Conservation (phyloP, 176 grass and related monocot genomes). For the Eleusine coracana region DNA sequence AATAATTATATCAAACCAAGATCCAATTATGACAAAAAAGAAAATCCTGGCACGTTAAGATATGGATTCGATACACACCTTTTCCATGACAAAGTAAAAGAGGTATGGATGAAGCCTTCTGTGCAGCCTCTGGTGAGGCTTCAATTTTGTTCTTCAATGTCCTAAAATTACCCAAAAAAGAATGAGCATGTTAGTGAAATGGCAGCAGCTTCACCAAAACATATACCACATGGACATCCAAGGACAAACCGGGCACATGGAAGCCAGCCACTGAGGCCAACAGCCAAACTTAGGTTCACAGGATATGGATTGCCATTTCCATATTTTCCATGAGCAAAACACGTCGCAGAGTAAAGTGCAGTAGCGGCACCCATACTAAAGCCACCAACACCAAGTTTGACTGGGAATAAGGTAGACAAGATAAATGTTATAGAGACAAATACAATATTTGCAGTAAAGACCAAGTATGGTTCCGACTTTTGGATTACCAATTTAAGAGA, state of each 20-base stretch:
- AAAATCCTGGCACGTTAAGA: not conserved
- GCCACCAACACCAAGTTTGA: slow-evolving; percentile 91
- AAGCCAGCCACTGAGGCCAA: slow-evolving; percentile 98
- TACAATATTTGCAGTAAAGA: not conserved
- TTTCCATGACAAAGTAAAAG: slow-evolving; percentile 97
- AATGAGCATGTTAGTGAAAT: slow-evolving; percentile 10
- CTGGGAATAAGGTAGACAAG: slow-evolving; percentile 47
- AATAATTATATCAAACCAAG: slow-evolving; percentile 1
- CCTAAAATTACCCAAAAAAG: slow-evolving; percentile 43
- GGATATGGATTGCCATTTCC: slow-evolving; percentile 89
- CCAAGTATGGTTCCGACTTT: not conserved
- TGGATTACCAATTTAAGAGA: not conserved
- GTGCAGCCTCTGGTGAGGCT: slow-evolving; percentile 76
- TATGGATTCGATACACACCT: slow-evolving; percentile 49
- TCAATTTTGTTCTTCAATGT: slow-evolving; percentile 89
- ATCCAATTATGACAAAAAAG: slow-evolving; percentile 16
- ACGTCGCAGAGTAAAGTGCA: slow-evolving; percentile 87
- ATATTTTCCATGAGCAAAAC: slow-evolving; percentile 89
- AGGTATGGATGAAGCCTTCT: slow-evolving; percentile 80
- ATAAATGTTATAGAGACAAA: slow-evolving; percentile 27
- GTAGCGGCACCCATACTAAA: slow-evolving; percentile 98
- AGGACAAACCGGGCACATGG: slow-evolving; percentile 76
- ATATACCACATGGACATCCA: slow-evolving; percentile 23
- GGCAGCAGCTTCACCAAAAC: not conserved
- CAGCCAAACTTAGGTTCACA: slow-evolving; percentile 72